These are phyloP conservation scores for Loxodes magnus DNA, from an alignment of 73 alveolate species.

Conservation along the genomic window DNA sequence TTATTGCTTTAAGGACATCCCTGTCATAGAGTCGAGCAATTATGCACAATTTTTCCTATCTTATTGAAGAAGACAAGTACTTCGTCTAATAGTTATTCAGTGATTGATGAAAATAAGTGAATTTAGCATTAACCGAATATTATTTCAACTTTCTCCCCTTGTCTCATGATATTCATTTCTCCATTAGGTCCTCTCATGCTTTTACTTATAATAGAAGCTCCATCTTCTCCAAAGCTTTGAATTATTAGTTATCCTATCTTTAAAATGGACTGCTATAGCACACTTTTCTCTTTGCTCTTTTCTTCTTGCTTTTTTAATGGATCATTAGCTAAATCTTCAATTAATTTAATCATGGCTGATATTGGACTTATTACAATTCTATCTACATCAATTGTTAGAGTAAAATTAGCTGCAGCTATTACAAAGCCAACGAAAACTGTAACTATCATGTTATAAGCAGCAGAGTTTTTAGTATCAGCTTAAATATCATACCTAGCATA, in stretches of 20 bases:
- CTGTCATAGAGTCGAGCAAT: background rate
- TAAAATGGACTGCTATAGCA: constrained; percentile 44
- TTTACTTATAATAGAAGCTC: constrained; percentile 28
- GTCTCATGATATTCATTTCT: constrained; percentile 12
- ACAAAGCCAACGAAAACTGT: constrained; percentile 52
- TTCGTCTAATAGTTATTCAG: constrained; percentile 1
- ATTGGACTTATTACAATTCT: constrained; percentile 56
- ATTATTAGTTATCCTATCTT: constrained; percentile 37
- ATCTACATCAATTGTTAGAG: constrained; percentile 44
- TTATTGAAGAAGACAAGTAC: background rate
- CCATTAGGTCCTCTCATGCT: constrained; percentile 17
- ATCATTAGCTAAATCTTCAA: constrained; percentile 55
- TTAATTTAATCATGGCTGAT: constrained; percentile 46
- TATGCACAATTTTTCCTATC: constrained; percentile 5
- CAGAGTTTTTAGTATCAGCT: constrained; percentile 16
- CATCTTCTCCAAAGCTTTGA: constrained; percentile 59
- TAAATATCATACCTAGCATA: constrained; percentile 35
- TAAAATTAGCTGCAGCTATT: constrained; percentile 38
- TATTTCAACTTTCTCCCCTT: constrained; percentile 2
- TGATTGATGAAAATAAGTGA: background rate
- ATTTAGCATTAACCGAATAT: background rate
- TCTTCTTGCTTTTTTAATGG: constrained; percentile 35
- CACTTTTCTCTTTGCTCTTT: constrained; percentile 1
- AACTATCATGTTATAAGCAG: constrained; percentile 24
- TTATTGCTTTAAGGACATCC: background rate